Conservation (phyloP, 208 protist genomes). For the Perkinsela sp. region DNA sequence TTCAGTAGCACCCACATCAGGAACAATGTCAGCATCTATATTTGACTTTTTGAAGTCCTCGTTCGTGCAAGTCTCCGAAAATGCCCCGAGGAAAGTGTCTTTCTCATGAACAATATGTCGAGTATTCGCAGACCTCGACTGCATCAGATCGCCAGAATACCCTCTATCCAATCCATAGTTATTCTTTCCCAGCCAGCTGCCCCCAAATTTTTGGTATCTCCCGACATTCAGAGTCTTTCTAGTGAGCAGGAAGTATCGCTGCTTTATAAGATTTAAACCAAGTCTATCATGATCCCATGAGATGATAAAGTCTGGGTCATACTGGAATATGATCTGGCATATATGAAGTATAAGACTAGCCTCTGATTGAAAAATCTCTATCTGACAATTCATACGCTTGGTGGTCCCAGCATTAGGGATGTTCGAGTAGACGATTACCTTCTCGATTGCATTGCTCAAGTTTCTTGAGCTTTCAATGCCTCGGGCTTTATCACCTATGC, state of each 20-base stretch:
- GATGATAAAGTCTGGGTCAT: not conserved
- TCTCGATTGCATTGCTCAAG: no score
- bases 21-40: not conserved
- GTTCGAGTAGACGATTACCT: no score
- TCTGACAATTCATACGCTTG: not conserved
- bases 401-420: no score
- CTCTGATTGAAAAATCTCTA: not conserved
- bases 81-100: not conserved
- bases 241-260: not conserved
- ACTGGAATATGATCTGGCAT: not conserved
- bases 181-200: not conserved
- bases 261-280: not conserved
- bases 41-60: not conserved
- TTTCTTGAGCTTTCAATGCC: no score
- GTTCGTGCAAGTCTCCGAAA: not conserved
- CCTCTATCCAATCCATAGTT: no score
- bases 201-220: not conserved
- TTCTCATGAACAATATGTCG: not conserved
- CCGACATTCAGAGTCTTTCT: not conserved
- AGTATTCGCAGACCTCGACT: not conserved
- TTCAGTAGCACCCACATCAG: no score
- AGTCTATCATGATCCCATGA: not conserved
- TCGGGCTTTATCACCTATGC: no score
- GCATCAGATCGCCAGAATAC: no score
- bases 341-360: not conserved